Evolutionary conservation across 106 monocot species (phyloP), one percentile per base, ranked within the genome.

Genomic region (Narthecium ossifragum): DNA sequence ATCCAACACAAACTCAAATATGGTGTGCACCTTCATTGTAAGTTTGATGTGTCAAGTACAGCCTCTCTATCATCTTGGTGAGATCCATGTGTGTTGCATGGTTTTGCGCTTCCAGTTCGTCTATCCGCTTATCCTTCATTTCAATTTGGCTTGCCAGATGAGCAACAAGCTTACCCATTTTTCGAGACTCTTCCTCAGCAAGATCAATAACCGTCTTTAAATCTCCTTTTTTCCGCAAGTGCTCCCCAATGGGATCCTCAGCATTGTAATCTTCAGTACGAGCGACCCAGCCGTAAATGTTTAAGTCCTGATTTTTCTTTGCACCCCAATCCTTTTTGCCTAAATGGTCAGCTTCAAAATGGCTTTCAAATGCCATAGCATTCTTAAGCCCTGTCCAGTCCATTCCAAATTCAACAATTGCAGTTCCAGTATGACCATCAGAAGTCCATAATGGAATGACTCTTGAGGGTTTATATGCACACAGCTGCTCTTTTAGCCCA

Each of bases 231-330:
- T 76, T 73, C 23, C 60, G 54, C 53, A 90, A 57, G 66, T 82
- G 34, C 4, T 60, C 67, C 4, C 75, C 78, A 53, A 90, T 64
- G 5, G 63, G 63, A 36, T 70, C 78, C 2, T 0, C 31, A 21
- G 64, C 39, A 56, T 76, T 61, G 43, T 85, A 90, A 47, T 90
- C 90, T 29, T 81, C 70, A 26, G 56, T 70, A 15, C 75, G 67
- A 47, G 85, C 90, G 48, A 90, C 54, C 90, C 90, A 90, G 60
- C 90, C 90, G 79, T 73, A 75, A 6, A 90, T 56, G 25, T 69
- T 68, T 3, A 26, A 2, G 6, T 15, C 53, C 55, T 26, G 48
- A 10, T 51, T 12, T 23, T 70, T 60, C 22, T 47, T 72, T 23
- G 65, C 70, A 37, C 47, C 40, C 77, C 72, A 75, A 54, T 70